These are phyloP conservation scores for Tulasnella sp. DNA, from an alignment of 768 basidiomycete species.

Conservation along the genomic window DNA sequence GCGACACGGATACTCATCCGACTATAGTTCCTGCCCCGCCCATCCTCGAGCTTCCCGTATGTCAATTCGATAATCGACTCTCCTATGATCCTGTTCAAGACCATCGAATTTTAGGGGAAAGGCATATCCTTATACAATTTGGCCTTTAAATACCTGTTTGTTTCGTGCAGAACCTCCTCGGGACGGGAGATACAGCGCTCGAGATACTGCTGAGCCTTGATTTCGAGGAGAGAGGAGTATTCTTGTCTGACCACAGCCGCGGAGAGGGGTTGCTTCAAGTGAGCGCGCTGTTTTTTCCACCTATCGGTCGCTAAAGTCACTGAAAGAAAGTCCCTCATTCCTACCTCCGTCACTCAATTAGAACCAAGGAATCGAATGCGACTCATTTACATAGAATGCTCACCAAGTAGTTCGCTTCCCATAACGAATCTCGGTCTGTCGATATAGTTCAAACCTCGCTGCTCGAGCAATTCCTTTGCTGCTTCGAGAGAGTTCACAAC, in stretches of 20 bases:
- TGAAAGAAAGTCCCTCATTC: background rate
- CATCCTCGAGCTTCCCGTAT: background rate
- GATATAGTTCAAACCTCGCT: background rate
- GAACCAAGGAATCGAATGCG: background rate
- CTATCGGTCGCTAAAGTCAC: background rate
- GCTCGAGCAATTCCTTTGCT: constrained; percentile 7
- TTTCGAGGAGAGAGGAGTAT: background rate
- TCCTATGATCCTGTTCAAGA: background rate
- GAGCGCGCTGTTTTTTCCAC: background rate
- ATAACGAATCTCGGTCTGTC: constrained; percentile 13
- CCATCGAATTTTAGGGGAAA: too few species aligned
- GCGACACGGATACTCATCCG: background rate
- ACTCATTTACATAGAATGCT: background rate
- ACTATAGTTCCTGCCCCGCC: background rate
- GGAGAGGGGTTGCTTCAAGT: background rate
- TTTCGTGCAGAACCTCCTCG: background rate
- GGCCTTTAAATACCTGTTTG: background rate
- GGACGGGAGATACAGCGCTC: background rate
- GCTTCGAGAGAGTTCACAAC: constrained; percentile 3
- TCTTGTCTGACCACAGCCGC: background rate
- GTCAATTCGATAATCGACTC: background rate
- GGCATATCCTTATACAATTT: too few species aligned
- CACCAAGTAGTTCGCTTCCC: background rate
- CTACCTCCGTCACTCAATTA: background rate
- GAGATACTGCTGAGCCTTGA: background rate